Base-by-base conservation (phyloP, 495 filamentous ascomycete species). In the Pseudomonodictys pantanalensis region DNA sequence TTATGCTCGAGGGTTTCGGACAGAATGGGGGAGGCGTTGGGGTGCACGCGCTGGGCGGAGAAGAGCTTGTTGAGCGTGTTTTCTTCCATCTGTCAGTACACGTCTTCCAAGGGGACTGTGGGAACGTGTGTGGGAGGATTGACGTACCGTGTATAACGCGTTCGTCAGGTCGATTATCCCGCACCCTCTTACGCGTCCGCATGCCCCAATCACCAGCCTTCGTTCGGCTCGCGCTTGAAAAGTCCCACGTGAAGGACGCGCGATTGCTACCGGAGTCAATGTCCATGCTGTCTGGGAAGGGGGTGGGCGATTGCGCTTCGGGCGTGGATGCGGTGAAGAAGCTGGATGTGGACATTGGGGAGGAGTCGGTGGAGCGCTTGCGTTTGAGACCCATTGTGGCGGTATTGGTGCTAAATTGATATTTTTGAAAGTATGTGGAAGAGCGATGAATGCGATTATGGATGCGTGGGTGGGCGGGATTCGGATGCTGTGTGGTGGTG, bases 151-250 rank as follows among this genome's bases (percentile, higher is more conserved):
- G 62, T 9, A 75, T 63, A n/a, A 54, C 53, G 26, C 56, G 30
- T 51, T 72, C 71, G 10, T 72, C 69, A 1, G 72, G 72, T 30
- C 71, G 56, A 45, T 73, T 66, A 55, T 75, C 72, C 9, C 72
- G 57, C 26, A 69, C 66, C 29, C 72, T 50, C 44, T 75, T 75
- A 12, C 66, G 62, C 38, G 72, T 75, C 26, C 72, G 55, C 32
- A 56, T 56, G 35, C 58, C 60, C 3, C 68, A 45, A 39, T 58
- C 53, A 3, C 23, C 28, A 7, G 35, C 46, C 44, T 38, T 39
- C 32, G 65, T 57, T 35, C 33, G 56, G 52, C 20, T 32, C 48
- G 23, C 33, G 60, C 23, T 45, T 17, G 24, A 28, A 53, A 12
- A 52, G 50, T 20, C 51, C 51, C 15, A 58, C 25, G 25, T 29